These are phyloP conservation scores for Mallotus repandus DNA, from an alignment of 441 rosid species.

Conservation along the genomic window DNA sequence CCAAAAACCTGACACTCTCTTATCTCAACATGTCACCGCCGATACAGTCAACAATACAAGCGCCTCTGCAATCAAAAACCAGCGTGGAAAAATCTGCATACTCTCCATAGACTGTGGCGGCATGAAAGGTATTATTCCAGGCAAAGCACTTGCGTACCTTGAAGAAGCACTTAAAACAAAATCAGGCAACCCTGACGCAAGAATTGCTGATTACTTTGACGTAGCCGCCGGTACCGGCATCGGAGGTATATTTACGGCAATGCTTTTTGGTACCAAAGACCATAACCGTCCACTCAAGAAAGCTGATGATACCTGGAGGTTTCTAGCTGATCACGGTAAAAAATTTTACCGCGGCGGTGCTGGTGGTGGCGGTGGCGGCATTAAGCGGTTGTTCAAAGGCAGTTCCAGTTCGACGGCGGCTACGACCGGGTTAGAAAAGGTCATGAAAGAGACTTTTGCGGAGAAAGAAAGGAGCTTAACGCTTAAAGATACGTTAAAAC, in stretches of 20 bases:
- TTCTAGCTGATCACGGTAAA: conserved; percentile 68
- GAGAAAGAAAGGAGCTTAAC: conserved; percentile 54
- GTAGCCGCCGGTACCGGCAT: conserved; percentile 88
- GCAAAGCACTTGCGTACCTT: conserved; percentile 75
- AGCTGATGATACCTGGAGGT: conserved; percentile 88
- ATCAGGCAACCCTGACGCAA: conserved; percentile 86
- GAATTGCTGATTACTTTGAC: conserved; percentile 86
- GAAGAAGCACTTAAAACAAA: conserved; percentile 69
- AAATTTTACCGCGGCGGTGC: conserved; percentile 43
- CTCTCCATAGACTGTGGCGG: conserved; percentile 81
- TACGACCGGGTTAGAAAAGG: conserved; percentile 52
- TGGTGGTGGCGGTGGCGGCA: conserved; percentile 23
- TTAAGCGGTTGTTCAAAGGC: conserved; percentile 50
- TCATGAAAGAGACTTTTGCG: conserved; percentile 60
- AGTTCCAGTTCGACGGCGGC: conserved; percentile 41
- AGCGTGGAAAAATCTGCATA: conserved; percentile 86
- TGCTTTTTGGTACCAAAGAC: conserved; percentile 79
- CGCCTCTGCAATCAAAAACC: conserved; percentile 61
- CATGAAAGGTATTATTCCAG: conserved; percentile 79
- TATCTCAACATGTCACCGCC: not conserved
- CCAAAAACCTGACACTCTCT: conserved; percentile 31
- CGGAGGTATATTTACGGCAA: conserved; percentile 86
- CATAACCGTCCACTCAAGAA: conserved; percentile 58
- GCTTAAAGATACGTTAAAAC: conserved; percentile 82
- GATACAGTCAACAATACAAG: conserved; percentile 7